Evolutionary conservation across 2,329 filamentous ascomycete species (phyloP), one percentile per base, ranked within the genome.

Genomic region (Neonectria neomacrospora): DNA sequence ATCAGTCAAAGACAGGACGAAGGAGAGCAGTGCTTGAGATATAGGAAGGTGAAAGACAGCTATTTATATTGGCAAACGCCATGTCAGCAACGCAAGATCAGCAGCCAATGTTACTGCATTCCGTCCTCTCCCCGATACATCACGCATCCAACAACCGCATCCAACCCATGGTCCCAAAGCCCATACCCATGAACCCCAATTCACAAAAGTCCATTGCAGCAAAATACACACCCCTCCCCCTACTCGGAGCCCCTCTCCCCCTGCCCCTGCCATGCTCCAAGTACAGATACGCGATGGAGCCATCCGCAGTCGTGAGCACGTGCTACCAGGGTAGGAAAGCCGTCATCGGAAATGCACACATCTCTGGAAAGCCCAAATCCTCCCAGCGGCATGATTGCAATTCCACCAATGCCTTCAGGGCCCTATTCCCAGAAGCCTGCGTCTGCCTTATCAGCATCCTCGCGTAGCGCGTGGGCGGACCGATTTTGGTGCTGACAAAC

Each of bases 261-360:
- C 30, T 11, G 5, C 3, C 23, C 6, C 9, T 50, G 47, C 28
- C 10, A 4, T 18, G 28, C 28, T 34, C 28, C 18, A 50, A 32
- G 47, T 50, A 34, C 28, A 50, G 47, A 32, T 32, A 50, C 47
- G 7, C 47, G 47, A 63, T 60, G 56, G 8, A 55, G 51, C 61
- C 58, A 60, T 63, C 10, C n/a, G 20, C 16, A 28, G 50, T 20
- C 14, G 28, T 51, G 55, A 60, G 61, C 56, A 60, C 56, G 56
- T 63, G 56, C 61, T 60, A 30, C 2, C 54, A 50, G 20, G 34
- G 37, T n/a, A 6, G 16, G 37, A 12, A 41, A 20, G 16, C 37
- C 52, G 26, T 45, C 44, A 26, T 26, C 28, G 16, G 18, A 42
- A 32, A 60, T 37, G 41, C 26, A 47, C 28, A 16, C 14, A 26